Evolutionary conservation across 106 monocot genomes (phyloP).

Genomic region (Allium cepa): DNA sequence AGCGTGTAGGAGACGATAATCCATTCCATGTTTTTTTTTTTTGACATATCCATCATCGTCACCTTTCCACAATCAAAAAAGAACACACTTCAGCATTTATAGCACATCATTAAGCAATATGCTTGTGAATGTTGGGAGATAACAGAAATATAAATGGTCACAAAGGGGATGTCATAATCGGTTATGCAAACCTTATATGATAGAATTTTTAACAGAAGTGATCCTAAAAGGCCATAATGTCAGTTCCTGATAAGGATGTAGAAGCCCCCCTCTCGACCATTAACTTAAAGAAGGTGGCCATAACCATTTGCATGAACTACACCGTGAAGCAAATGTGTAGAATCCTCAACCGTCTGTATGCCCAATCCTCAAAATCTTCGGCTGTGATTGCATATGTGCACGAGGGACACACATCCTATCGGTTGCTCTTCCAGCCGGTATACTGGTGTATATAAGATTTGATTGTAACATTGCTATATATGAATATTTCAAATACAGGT

Average conservation of each 20-base stretch:
- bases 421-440: too few relatives aligned
- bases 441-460: too few relatives aligned
- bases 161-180: background rate
- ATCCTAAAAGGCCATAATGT: constrained; percentile 88
- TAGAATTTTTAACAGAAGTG: constrained; percentile 53
- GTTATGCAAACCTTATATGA: constrained; percentile 51
- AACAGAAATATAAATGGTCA: background rate
- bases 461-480: too few relatives aligned
- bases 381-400: constrained; percentile 41
- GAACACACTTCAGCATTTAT: background rate
- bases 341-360: constrained; percentile 43
- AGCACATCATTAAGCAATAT: background rate
- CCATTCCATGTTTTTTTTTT: constrained; percentile 41
- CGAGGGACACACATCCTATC: constrained; percentile 15
- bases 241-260: constrained; percentile 38
- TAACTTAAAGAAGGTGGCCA: constrained; percentile 79
- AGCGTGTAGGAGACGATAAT: constrained; percentile 55
- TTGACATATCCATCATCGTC: constrained; percentile 83
- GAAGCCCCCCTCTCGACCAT: constrained; percentile 67
- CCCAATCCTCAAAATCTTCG: constrained; percentile 37
- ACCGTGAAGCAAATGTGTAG: constrained; percentile 75
- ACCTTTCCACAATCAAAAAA: constrained; percentile 39
- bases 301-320: constrained; percentile 77
- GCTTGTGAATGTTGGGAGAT: background rate
- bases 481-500: too few relatives aligned